phyloP scores from a whole-genome alignment of 192 early-diverging fungal genomes.

The Mortierella alpina region DNA sequence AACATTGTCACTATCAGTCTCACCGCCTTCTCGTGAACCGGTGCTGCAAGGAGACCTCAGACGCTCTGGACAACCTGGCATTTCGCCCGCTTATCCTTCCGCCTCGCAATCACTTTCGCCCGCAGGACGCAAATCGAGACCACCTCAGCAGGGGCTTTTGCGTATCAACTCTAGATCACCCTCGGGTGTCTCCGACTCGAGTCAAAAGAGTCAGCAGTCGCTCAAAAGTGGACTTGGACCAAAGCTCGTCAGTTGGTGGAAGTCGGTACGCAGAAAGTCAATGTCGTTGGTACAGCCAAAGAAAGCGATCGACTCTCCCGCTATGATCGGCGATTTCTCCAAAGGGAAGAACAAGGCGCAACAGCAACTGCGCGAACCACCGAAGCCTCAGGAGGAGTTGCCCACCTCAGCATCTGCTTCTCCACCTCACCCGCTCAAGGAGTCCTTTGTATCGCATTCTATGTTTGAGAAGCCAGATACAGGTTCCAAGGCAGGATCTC shows the following conservation, averaged over 20 bases:
- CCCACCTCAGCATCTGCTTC: neutral
- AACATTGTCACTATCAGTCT: slow-evolving; percentile 25
- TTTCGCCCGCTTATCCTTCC: slow-evolving; percentile 5
- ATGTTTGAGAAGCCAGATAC: slow-evolving; percentile 40
- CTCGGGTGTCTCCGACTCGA: slow-evolving; percentile 37
- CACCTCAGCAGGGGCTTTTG: slow-evolving; percentile 20
- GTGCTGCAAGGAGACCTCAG: neutral
- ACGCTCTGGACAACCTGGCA: neutral
- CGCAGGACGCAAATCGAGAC: slow-evolving; percentile 13
- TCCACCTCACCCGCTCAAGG: neutral
- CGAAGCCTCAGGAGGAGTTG: neutral
- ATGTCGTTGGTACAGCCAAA: slow-evolving; percentile 43
- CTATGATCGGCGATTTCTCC: neutral
- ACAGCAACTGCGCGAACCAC: neutral
- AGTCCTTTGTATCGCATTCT: slow-evolving; percentile 29
- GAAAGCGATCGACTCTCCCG: slow-evolving; percentile 14
- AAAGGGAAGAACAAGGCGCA: neutral
- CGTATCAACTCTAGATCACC: slow-evolving; percentile 35
- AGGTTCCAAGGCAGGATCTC: slow-evolving; percentile 15
- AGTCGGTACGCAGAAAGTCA: slow-evolving; percentile 48
- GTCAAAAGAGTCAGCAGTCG: slow-evolving; percentile 53
- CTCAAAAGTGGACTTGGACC: slow-evolving; percentile 46
- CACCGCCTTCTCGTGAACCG: slow-evolving; percentile 20
- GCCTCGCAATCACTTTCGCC: slow-evolving; percentile 18
- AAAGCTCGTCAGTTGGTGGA: slow-evolving; percentile 54